A percentile compares a stretch with the other conserved stretches of the same genome.
These are phyloP conservation scores for Xylaria longipes DNA, from an alignment of 495 filamentous ascomycete species.

Conservation along the genomic window DNA sequence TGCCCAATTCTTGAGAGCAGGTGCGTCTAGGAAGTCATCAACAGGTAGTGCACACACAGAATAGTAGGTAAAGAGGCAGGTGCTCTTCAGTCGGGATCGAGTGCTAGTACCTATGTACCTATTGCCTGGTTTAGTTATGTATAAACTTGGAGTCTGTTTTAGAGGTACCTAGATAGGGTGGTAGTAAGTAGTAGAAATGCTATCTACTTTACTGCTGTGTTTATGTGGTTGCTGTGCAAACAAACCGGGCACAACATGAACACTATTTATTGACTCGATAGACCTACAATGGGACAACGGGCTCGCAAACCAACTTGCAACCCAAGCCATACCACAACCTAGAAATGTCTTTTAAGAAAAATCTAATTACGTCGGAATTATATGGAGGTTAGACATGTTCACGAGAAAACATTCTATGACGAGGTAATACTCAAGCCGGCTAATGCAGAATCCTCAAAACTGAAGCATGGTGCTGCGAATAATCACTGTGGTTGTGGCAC, in stretches of 20 bases:
- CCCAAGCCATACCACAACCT: background rate
- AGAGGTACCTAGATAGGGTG: no score
- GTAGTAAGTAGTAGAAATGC: no score
- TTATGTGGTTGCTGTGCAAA: background rate
- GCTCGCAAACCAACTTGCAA: background rate
- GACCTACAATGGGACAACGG: background rate
- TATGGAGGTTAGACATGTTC: background rate
- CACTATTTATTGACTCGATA: background rate
- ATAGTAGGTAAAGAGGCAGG: background rate
- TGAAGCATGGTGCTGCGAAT: background rate
- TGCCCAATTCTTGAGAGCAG: background rate
- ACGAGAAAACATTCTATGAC: background rate
- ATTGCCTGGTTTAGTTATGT: no score
- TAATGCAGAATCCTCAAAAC: background rate
- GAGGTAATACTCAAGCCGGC: background rate
- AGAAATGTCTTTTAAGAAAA: background rate
- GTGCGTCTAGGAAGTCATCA: background rate
- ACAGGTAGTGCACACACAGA: background rate
- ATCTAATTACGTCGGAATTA: background rate
- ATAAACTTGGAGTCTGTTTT: no score
- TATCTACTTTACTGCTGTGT: background rate
- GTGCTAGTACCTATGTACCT: no score
- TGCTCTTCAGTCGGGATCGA: no score
- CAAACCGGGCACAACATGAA: background rate
- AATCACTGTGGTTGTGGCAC: background rate